Evolutionary conservation across 495 filamentous ascomycete species (phyloP).

Genomic region (Chaetomium cochliodes): DNA sequence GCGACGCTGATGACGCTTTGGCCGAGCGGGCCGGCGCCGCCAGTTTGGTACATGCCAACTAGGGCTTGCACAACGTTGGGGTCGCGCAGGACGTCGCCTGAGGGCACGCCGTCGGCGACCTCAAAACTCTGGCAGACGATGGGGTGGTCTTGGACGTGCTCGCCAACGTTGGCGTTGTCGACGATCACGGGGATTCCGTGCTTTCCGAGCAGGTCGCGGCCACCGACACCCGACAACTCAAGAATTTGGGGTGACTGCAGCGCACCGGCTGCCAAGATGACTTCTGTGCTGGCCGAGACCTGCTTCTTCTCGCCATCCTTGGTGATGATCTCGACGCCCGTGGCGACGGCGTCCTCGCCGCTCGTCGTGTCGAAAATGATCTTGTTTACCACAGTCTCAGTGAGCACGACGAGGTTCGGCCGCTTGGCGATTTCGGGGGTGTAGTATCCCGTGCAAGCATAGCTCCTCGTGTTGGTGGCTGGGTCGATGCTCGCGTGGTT

Average conservation of each 20-base stretch:
- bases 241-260: slow-evolving; percentile 60
- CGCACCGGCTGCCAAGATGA: slow-evolving; percentile 60
- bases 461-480: slow-evolving; percentile 40
- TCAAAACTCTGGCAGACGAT: slow-evolving; percentile 43
- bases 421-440: slow-evolving; percentile 35
- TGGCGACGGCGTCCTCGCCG: slow-evolving; percentile 32
- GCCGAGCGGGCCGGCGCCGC: slow-evolving; percentile 38
- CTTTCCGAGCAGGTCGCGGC: slow-evolving; percentile 57
- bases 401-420: slow-evolving; percentile 48
- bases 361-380: slow-evolving; percentile 33
- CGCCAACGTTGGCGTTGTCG: slow-evolving; percentile 73
- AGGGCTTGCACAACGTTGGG: slow-evolving; percentile 38
- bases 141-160: slow-evolving; percentile 58
- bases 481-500: slow-evolving; percentile 48
- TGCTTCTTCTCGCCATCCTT: slow-evolving; percentile 31
- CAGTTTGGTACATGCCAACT: slow-evolving; percentile 39
- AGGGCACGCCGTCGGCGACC: slow-evolving; percentile 41
- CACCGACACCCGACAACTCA: slow-evolving; percentile 76
- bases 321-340: slow-evolving; percentile 36
- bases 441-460: slow-evolving; percentile 43
- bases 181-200: slow-evolving; percentile 68
- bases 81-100: slow-evolving; percentile 47
- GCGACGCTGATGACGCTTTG: slow-evolving; percentile 44
- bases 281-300: slow-evolving; percentile 44
- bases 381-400: slow-evolving; percentile 47